Conservation (phyloP, 1,139 yeast genomes). For the Saccharomycopsis crataegensis region DNA sequence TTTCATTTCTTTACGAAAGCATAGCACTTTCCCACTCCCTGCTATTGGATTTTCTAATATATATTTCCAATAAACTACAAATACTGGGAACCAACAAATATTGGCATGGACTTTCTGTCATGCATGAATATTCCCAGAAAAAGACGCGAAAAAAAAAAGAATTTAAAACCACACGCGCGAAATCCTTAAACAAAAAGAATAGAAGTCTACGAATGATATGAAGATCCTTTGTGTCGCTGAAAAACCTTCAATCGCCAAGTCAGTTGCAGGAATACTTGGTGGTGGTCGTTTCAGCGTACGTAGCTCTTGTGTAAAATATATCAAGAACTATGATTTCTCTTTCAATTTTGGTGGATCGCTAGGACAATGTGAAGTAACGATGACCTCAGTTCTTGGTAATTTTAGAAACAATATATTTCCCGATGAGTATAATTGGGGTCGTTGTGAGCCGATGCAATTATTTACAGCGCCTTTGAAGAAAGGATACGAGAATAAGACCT, state of each 20-base stretch:
- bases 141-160: too few species aligned
- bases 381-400: slow-evolving; percentile 93
- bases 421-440: slow-evolving; percentile 57
- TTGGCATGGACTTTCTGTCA: too few species aligned
- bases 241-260: slow-evolving; percentile 90
- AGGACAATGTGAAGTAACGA: slow-evolving; percentile 72
- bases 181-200: too few species aligned
- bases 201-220: slow-evolving; percentile 31
- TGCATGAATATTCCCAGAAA: too few species aligned
- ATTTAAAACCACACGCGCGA: too few species aligned
- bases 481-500: slow-evolving; percentile 32
- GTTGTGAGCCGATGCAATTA: slow-evolving; percentile 55
- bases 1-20: too few species aligned
- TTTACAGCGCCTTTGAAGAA: slow-evolving; percentile 61
- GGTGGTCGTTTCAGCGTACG: slow-evolving; percentile 56
- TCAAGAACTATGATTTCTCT: slow-evolving; percentile 73
- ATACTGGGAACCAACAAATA: too few species aligned
- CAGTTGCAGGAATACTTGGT: slow-evolving; percentile 67
- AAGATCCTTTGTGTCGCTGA: slow-evolving; percentile 92
- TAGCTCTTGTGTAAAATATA: slow-evolving; percentile 50
- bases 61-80: too few species aligned
- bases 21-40: too few species aligned
- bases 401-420: slow-evolving; percentile 61
- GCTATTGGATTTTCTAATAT: too few species aligned
- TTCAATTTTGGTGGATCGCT: slow-evolving; percentile 47